Evolutionary conservation across 306 rosid genomes (phyloP), one percentile per base, ranked within the genome.

Genomic region (Prunus kanzakura): DNA sequence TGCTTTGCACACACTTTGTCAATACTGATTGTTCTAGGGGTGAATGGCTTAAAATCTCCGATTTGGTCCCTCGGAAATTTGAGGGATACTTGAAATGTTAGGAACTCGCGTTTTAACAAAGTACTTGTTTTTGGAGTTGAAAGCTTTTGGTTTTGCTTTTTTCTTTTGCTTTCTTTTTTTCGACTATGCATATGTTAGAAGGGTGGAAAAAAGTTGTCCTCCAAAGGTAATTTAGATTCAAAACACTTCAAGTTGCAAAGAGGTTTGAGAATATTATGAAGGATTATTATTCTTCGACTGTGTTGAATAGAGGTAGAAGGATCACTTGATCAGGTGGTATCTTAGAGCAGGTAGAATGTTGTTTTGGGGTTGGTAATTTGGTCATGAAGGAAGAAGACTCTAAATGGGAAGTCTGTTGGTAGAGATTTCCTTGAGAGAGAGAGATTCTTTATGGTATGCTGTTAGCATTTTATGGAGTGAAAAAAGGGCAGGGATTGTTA

Each of bases 91-190:
- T 18, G 50, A 35, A 74, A 27, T 55, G 8, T 10, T 14, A 35
- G 51, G 67, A n/a, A n/a, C 6, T 65, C 43, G 8, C 45, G 25
- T 30, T 3, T 61, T 51, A 43, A 0, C 9, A 1, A 22, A 55
- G 70, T 3, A 50, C 12, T 77, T 69, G 46, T 50, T 25, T 23
- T 47, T 38, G 70, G 72, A 29, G 30, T 67, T 20, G 76, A 29
- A 64, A 81, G 67, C 41, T 64, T 62, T 69, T 61, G 73, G 57
- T 70, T 77, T 20, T 49, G 13, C 41, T 23, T 22, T n/a, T 56
- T 35, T 5, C 1, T 2, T 51, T 1, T 18, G 2, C 15, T n/a
- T 58, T 5, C 6, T 2, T 1, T 14, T 25, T 69, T 49, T 15
- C 15, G 13, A 45, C 50, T 56, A 49, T 78, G 2, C 74, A 32